A percentile compares a stretch with the other conserved stretches of the same genome.
These are phyloP conservation scores for Arthrobotrys entomopaga DNA, from an alignment of 2,329 filamentous ascomycete genomes.

Conservation along the genomic window DNA sequence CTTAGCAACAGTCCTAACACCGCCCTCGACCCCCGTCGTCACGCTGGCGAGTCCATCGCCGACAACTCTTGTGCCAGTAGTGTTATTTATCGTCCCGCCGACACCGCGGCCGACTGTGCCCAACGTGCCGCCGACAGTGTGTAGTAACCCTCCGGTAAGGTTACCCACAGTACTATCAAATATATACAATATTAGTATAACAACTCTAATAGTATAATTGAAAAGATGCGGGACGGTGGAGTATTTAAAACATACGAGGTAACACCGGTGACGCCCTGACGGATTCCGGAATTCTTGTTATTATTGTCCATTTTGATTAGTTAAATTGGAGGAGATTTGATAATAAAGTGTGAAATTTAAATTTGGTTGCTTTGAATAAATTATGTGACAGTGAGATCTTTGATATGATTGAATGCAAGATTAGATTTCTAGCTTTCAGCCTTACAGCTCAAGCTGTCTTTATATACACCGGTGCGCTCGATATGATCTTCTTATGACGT, in stretches of 20 bases:
- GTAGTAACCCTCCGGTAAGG: constrained; percentile 32
- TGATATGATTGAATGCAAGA: constrained; percentile 1
- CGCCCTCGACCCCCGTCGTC: constrained; percentile 41
- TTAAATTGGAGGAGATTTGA: background rate
- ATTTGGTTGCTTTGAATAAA: background rate
- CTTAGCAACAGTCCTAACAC: constrained; percentile 28
- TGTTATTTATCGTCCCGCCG: constrained; percentile 51
- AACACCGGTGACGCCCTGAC: constrained; percentile 46
- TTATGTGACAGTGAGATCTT: background rate
- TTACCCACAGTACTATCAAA: constrained; percentile 37
- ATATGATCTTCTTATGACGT: constrained; percentile 26
- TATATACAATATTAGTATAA: constrained; percentile 8
- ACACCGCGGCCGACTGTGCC: constrained; percentile 50
- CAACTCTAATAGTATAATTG: background rate
- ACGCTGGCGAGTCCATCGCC: constrained; percentile 38
- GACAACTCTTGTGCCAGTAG: constrained; percentile 32
- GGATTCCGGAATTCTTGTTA: constrained; percentile 46
- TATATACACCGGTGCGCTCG: constrained; percentile 1
- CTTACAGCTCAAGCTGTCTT: background rate
- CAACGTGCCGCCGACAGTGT: constrained; percentile 40
- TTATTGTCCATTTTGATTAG: constrained; percentile 26
- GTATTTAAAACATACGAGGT: constrained; percentile 33
- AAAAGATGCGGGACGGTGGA: background rate
- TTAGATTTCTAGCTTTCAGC: background rate
- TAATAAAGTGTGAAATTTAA: constrained; percentile 3